Percentiles rank a stretch among this genome's conserved stretches.
Evolutionary conservation across 306 rosid species (phyloP).

Genomic region (Glycine latifolia): DNA sequence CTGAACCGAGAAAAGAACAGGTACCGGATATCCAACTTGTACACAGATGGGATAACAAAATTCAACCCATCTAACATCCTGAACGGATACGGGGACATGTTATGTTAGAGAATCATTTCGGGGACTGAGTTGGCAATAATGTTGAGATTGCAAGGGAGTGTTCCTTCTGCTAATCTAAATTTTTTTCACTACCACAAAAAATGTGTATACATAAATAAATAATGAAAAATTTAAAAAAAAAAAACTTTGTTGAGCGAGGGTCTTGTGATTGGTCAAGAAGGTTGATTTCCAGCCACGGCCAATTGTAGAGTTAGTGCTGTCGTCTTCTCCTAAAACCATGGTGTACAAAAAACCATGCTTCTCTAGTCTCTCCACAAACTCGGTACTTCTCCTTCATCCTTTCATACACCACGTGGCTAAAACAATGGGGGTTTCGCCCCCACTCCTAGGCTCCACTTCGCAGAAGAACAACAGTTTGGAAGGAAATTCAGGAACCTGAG

Average conservation of each 20-base stretch:
- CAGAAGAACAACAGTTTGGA: conserved; percentile 84
- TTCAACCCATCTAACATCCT: no score
- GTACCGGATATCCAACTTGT: no score
- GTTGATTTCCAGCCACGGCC: conserved; percentile 99
- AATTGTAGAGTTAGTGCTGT: conserved; percentile 83
- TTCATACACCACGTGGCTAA: conserved; percentile 77
- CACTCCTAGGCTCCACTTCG: conserved; percentile 78
- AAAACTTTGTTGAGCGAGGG: conserved; percentile 72
- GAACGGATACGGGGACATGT: no score
- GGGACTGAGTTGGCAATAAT: no score
- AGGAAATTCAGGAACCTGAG: conserved; percentile 90
- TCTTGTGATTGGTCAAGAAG: conserved; percentile 76
- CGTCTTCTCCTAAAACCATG: conserved; percentile 77
- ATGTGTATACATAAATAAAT: no score
- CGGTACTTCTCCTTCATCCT: conserved; percentile 77
- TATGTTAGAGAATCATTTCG: no score
- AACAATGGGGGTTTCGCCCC: conserved; percentile 93
- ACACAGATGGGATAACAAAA: no score
- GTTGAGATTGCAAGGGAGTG: no score
- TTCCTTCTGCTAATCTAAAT: no score
- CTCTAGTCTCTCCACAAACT: conserved; percentile 74
- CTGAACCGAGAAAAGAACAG: no score
- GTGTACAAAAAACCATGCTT: conserved; percentile 74
- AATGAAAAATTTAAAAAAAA: no score
- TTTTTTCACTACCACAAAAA: no score